These are phyloP conservation scores for Prunus dulcis DNA, from an alignment of 306 rosid genomes.

Conservation along the genomic window DNA sequence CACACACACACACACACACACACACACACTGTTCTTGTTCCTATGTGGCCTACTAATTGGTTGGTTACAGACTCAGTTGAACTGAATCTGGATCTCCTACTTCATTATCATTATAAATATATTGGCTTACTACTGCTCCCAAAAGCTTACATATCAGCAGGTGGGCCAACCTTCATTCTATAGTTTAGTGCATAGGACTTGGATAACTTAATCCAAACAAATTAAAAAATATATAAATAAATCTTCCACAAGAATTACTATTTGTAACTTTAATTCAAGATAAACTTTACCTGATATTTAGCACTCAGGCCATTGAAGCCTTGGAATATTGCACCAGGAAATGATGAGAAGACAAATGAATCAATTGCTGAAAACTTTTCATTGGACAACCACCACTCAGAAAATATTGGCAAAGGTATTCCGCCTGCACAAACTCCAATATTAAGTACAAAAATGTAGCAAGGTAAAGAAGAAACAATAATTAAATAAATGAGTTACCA, in stretches of 20 bases:
- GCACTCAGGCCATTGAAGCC: constrained; percentile 85
- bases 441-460: constrained; percentile 9
- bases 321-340: constrained; percentile 59
- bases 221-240: background rate
- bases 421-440: constrained; percentile 54
- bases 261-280: background rate
- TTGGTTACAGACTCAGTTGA: background rate
- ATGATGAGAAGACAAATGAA: constrained; percentile 76
- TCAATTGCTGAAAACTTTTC: constrained; percentile 78
- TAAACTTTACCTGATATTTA: constrained; percentile 73
- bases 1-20: background rate
- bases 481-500: background rate
- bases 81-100: no score
- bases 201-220: background rate
- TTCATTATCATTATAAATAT: no score
- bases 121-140: no score
- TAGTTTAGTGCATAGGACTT: no score
- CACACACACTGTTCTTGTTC: background rate
- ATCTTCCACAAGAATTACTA: background rate
- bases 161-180: no score
- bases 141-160: no score
- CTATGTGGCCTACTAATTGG: background rate
- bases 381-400: constrained; percentile 93
- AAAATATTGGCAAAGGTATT: constrained; percentile 83
- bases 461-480: constrained; percentile 10